Percentiles rank a stretch among this genome's conserved stretches.
Conservation (phyloP, 805 yeast genomes). For the Komagataella pseudopastoris region DNA sequence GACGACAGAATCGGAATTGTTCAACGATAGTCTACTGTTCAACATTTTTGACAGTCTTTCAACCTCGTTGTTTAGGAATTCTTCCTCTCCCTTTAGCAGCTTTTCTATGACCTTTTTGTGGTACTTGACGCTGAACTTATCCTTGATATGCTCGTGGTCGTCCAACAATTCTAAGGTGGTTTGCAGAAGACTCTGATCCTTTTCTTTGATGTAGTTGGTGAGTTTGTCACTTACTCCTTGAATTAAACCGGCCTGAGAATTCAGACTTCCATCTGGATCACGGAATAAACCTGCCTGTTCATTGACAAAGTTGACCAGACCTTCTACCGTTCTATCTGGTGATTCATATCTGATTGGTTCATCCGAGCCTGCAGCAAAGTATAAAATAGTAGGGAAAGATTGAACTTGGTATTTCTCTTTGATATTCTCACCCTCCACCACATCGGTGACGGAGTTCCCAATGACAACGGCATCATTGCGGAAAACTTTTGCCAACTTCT, state of each 20-base stretch:
- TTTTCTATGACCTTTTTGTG: constrained; percentile 34
- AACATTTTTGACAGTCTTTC: constrained; percentile 31
- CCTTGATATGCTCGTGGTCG: neutral
- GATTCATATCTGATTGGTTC: constrained; percentile 22
- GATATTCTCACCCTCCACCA: constrained; percentile 27
- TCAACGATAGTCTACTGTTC: constrained; percentile 19
- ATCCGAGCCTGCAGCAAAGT: constrained; percentile 24
- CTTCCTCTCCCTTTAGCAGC: constrained; percentile 27
- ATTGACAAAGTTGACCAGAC: constrained; percentile 37
- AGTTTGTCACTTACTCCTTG: constrained; percentile 15
- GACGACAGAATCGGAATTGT: constrained; percentile 35
- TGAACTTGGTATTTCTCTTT: constrained; percentile 25
- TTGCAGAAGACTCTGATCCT: neutral
- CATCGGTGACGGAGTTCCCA: constrained; percentile 34
- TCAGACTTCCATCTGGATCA: constrained; percentile 24
- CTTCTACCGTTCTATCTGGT: constrained; percentile 25
- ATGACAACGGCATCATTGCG: constrained; percentile 25
- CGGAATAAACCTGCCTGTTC: constrained; percentile 25
- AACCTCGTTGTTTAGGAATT: constrained; percentile 30
- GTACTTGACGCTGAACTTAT: constrained; percentile 19
- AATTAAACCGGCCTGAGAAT: constrained; percentile 25
- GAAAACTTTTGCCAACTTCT: constrained; percentile 32
- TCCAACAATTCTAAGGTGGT: neutral
- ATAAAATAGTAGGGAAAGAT: constrained; percentile 42
- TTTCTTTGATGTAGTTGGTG: neutral